Conservation (phyloP, 2,329 filamentous ascomycete species). For the Ilyonectria mors-panacis region DNA sequence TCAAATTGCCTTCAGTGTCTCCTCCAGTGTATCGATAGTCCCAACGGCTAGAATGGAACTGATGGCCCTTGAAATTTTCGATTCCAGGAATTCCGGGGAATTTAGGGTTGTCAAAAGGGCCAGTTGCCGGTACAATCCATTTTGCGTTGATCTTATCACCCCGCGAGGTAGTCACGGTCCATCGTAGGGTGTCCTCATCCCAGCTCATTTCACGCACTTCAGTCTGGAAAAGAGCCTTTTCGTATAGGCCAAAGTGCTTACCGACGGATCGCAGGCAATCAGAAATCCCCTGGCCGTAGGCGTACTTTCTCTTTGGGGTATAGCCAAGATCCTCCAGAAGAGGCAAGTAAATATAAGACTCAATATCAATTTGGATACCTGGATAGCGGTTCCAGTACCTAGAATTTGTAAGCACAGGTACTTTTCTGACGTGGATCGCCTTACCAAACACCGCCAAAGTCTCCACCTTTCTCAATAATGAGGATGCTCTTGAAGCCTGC, state of each 20-base stretch:
- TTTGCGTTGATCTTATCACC: slow-evolving; percentile 9
- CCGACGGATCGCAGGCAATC: slow-evolving; percentile 10
- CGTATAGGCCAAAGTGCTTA: slow-evolving; percentile 3
- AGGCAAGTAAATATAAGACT: slow-evolving; percentile 25
- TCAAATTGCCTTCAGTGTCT: slow-evolving; percentile 5
- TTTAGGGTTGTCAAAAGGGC: slow-evolving; percentile 7
- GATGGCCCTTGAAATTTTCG: slow-evolving; percentile 3
- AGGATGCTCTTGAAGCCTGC: slow-evolving; percentile 4
- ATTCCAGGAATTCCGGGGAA: slow-evolving; percentile 17
- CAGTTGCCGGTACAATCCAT: slow-evolving; percentile 12
- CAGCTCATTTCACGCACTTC: slow-evolving; percentile 9
- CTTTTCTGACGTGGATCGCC: neutral
- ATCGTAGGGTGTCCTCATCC: slow-evolving; percentile 10
- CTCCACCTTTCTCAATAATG: slow-evolving; percentile 4
- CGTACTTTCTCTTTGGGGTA: slow-evolving; percentile 11
- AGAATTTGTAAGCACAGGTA: neutral
- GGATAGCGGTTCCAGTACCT: slow-evolving; percentile 32
- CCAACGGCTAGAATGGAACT: slow-evolving; percentile 18
- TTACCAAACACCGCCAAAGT: slow-evolving; percentile 1
- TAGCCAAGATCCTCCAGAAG: slow-evolving; percentile 20
- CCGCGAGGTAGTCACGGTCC: neutral
- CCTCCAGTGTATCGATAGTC: slow-evolving; percentile 13
- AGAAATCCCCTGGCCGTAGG: slow-evolving; percentile 9
- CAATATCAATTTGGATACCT: slow-evolving; percentile 25
- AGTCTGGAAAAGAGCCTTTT: slow-evolving; percentile 18